phyloP scores from a whole-genome alignment of 2,329 filamentous ascomycete species.

The Cadophora malorum region DNA sequence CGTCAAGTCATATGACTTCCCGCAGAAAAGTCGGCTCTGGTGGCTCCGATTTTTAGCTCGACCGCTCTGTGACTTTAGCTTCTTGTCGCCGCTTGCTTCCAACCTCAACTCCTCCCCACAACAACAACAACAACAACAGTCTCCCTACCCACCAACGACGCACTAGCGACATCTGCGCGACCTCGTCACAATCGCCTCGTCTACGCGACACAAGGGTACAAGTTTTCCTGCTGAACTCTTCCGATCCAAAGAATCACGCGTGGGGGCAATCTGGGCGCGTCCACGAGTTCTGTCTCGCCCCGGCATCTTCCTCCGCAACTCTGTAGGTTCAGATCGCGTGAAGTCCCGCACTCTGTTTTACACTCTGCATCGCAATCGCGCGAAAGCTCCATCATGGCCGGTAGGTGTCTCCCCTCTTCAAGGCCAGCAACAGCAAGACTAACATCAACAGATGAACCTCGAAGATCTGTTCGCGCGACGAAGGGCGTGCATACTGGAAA shows the following conservation, averaged over 20 bases:
- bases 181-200: constrained; percentile 11
- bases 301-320: constrained; percentile 34
- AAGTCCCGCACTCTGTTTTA: constrained; percentile 19
- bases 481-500: constrained; percentile 95
- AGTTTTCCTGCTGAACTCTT: background rate
- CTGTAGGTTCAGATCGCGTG: constrained; percentile 45
- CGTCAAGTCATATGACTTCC: constrained; percentile 20
- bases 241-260: constrained; percentile 21
- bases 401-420: constrained; percentile 55
- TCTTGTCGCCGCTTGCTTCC: constrained; percentile 24
- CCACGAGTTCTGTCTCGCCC: constrained; percentile 24
- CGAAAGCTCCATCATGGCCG: constrained; percentile 55
- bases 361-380: constrained; percentile 33
- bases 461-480: constrained; percentile 92
- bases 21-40: constrained; percentile 24
- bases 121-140: constrained; percentile 18
- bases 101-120: constrained; percentile 18
- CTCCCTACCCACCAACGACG: constrained; percentile 23
- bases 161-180: background rate
- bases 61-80: constrained; percentile 6
- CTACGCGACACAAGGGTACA: constrained; percentile 20
- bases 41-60: constrained; percentile 17
- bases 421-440: constrained; percentile 27
- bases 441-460: constrained; percentile 71
- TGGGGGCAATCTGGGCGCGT: constrained; percentile 25